phyloP scores from a whole-genome alignment of 768 basidiomycete species.

The Pholiota conissans region DNA sequence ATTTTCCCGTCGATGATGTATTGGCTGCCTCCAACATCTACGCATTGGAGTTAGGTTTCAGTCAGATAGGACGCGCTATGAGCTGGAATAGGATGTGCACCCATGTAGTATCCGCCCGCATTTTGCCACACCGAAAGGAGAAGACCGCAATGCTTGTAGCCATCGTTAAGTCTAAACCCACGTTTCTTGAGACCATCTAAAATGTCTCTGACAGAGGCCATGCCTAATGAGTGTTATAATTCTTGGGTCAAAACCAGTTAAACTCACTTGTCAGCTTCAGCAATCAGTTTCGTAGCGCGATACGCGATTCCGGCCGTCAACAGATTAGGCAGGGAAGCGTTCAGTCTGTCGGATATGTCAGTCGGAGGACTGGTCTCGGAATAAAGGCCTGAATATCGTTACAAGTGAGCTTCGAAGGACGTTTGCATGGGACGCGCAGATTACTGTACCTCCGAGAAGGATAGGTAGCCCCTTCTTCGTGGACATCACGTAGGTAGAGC shows the following conservation, averaged over 20 bases:
- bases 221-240: neutral
- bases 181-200: slow-evolving; percentile 55
- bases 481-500: slow-evolving; percentile 57
- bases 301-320: slow-evolving; percentile 28
- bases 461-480: slow-evolving; percentile 37
- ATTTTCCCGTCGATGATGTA: slow-evolving; percentile 67
- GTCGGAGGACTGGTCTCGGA: slow-evolving; percentile 47
- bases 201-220: slow-evolving; percentile 18
- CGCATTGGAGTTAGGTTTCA: neutral
- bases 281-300: slow-evolving; percentile 39
- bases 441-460: slow-evolving; percentile 26
- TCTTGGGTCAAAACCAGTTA: too few species aligned
- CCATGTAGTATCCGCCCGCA: slow-evolving; percentile 69
- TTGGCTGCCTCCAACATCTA: slow-evolving; percentile 61
- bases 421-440: neutral
- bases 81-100: slow-evolving; percentile 30
- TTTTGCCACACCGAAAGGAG: slow-evolving; percentile 44
- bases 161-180: slow-evolving; percentile 58
- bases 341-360: slow-evolving; percentile 50
- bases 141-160: slow-evolving; percentile 53
- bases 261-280: slow-evolving; percentile 54
- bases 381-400: slow-evolving; percentile 33
- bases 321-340: slow-evolving; percentile 45
- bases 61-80: neutral
- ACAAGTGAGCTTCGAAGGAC: neutral